These are phyloP conservation scores for Amanita thiersii DNA, from an alignment of 768 basidiomycete species.

Conservation along the genomic window DNA sequence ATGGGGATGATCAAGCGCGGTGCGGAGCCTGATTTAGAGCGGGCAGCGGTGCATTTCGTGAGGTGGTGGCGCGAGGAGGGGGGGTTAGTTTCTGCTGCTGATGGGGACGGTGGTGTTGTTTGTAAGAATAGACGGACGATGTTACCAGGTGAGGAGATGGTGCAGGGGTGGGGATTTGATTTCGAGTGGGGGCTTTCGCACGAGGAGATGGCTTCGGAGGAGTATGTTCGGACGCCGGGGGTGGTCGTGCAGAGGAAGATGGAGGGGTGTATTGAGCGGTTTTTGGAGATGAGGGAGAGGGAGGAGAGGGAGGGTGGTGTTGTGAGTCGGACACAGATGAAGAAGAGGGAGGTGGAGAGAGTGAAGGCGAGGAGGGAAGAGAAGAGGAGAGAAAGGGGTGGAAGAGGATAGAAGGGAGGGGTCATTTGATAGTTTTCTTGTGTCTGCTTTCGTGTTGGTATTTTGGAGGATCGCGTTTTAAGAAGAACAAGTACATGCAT, in stretches of 20 bases:
- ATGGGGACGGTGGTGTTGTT: background rate
- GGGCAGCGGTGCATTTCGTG: conserved; percentile 78
- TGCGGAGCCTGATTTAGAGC: conserved; percentile 57
- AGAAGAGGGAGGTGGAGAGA: conserved; percentile 40
- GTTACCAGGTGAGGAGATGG: conserved; percentile 6
- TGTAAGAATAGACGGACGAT: background rate
- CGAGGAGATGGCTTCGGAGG: conserved; percentile 13
- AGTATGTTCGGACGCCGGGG: background rate
- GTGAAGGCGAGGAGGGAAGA: conserved; percentile 30
- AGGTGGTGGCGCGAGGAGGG: conserved; percentile 83
- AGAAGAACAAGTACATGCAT: no score
- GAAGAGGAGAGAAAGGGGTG: conserved; percentile 13
- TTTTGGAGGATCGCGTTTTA: no score
- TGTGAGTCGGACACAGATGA: conserved; percentile 65
- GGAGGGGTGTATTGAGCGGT: conserved; percentile 59
- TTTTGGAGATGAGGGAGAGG: conserved; percentile 31
- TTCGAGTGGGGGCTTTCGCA: conserved; percentile 55
- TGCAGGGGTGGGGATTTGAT: conserved; percentile 82
- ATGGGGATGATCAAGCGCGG: conserved; percentile 82
- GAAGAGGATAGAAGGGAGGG: background rate
- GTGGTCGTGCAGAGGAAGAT: conserved; percentile 51
- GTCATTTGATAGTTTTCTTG: no score
- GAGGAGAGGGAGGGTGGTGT: conserved; percentile 49
- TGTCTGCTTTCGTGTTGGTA: no score
- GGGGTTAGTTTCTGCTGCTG: conserved; percentile 42